phyloP scores from a whole-genome alignment of 2,329 filamentous ascomycete species.

The Xylariaceae sp. region DNA sequence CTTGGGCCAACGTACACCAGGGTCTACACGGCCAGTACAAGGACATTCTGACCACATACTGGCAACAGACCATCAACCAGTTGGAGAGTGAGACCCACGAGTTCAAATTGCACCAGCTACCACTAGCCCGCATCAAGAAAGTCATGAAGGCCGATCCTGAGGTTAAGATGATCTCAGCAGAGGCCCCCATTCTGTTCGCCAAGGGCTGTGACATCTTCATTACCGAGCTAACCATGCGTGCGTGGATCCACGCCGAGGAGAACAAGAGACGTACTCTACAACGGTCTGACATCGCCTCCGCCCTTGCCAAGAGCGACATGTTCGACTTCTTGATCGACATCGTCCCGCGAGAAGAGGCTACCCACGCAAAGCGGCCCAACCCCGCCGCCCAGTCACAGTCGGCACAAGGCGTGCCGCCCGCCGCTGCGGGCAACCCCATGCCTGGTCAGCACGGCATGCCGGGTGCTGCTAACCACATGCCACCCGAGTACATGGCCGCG shows the following conservation, averaged over 20 bases:
- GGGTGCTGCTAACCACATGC: conserved; percentile 57
- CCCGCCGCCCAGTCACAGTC: conserved; percentile 44
- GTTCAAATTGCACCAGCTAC: conserved; percentile 96
- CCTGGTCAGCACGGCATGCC: conserved; percentile 48
- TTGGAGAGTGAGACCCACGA: conserved; percentile 93
- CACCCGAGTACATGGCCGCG: conserved; percentile 58
- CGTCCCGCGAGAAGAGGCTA: conserved; percentile 89
- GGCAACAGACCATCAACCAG: conserved; percentile 96
- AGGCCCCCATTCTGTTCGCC: conserved; percentile 94
- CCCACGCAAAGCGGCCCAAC: conserved; percentile 71
- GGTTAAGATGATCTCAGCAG: conserved; percentile 99
- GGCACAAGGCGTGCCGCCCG: conserved; percentile 35
- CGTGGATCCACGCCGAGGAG: conserved; percentile 98
- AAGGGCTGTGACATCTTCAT: conserved; percentile 99
- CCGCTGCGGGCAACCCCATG: conserved; percentile 46
- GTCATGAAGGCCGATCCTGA: conserved; percentile 99
- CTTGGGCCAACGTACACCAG: conserved; percentile 97
- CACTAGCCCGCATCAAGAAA: conserved; percentile 97
- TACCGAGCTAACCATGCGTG: conserved; percentile 96
- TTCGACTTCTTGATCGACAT: conserved; percentile 99
- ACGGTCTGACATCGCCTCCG: conserved; percentile 92
- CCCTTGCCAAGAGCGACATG: conserved; percentile 97
- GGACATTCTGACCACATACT: conserved; percentile 97
- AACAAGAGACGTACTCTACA: conserved; percentile 96
- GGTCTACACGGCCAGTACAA: conserved; percentile 88